Conservation (phyloP, 345 rosid species). For the Linum tenue region DNA sequence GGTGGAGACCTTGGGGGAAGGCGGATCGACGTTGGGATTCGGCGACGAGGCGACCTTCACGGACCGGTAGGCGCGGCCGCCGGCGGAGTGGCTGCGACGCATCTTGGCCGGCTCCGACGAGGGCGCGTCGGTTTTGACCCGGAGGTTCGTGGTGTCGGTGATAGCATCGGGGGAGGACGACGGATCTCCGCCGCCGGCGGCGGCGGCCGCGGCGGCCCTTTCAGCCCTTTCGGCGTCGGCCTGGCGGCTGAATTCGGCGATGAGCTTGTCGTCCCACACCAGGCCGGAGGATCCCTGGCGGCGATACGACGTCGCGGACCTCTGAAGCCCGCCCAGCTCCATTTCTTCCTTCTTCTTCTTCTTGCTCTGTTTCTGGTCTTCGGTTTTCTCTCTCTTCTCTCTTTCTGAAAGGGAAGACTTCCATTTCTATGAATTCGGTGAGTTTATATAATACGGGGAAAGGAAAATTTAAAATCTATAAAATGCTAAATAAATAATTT, state of each 20-base stretch:
- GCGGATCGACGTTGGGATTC: constrained; percentile 30
- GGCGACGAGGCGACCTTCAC: constrained; percentile 24
- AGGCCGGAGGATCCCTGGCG: constrained; percentile 86
- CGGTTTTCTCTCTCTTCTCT: neutral
- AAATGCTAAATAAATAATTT: no score
- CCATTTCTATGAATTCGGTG: neutral
- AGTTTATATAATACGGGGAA: neutral
- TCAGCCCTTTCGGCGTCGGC: neutral
- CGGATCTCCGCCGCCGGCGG: neutral
- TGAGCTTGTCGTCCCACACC: constrained; percentile 59
- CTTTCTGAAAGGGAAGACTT: neutral
- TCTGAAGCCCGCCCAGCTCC: constrained; percentile 34
- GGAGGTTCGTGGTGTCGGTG: constrained; percentile 8
- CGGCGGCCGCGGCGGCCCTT: neutral
- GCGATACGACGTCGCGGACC: constrained; percentile 69
- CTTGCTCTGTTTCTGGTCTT: neutral
- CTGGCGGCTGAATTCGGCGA: constrained; percentile 31
- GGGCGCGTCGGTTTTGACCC: constrained; percentile 8
- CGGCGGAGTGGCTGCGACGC: constrained; percentile 31
- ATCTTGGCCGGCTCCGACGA: constrained; percentile 1
- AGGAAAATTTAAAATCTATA: no score
- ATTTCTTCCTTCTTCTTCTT: constrained; percentile 4
- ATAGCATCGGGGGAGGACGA: neutral
- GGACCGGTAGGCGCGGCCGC: constrained; percentile 18
- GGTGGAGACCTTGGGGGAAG: constrained; percentile 53